Base-by-base conservation (phyloP, 2,329 filamentous ascomycete genomes). In the Fusarium poae region DNA sequence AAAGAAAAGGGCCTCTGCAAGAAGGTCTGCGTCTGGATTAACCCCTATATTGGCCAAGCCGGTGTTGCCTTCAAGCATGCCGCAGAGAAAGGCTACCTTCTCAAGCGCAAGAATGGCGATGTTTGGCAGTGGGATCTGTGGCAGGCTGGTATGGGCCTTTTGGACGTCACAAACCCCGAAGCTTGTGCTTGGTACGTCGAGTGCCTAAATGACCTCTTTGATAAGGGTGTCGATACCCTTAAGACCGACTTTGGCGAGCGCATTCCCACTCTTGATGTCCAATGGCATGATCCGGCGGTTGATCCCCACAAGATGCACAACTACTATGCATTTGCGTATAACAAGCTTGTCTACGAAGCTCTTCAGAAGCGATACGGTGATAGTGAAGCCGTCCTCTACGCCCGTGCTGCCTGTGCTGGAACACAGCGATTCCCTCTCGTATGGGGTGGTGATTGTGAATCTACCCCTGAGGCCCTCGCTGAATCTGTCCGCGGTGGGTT, bases 181-280 rank as follows among this genome's bases (percentile, higher is more conserved):
- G 91, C 91, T 2, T 84, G 84, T 57, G 78, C 82, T 27, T 93
- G 91, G 91, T 93, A 89, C 72, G 81, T 82, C 20, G 77, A 77
- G 6, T 89, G 90, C 67, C 82, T 93, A 40, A 84, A 87, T 54
- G 82, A 82, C 4, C 83, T 93, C 4, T 90, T 92, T 69, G 88
- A 91, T 65, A 83, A 88, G 72, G 91, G 91, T 12, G 86, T 93
- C 54, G 90, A 93, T 76, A 84, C 85, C 59, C 87, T 93, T 82
- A 93, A 93, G 80, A 92, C 91, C 10, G 91, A 93, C 74, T 93
- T 93, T 76, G 90, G 90, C 56, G 91, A 93, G 79, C 85, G 91
- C 27, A 89, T 93, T 55, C 91, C 91, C 0, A 86, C 85, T 7
- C 82, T 85, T 49, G 88, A 90, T 68, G 86, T 92, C 8, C 82